Evolutionary conservation across 345 rosid species (phyloP), one percentile per base, ranked within the genome.

Genomic region (Cardamine chenopodiifolia): DNA sequence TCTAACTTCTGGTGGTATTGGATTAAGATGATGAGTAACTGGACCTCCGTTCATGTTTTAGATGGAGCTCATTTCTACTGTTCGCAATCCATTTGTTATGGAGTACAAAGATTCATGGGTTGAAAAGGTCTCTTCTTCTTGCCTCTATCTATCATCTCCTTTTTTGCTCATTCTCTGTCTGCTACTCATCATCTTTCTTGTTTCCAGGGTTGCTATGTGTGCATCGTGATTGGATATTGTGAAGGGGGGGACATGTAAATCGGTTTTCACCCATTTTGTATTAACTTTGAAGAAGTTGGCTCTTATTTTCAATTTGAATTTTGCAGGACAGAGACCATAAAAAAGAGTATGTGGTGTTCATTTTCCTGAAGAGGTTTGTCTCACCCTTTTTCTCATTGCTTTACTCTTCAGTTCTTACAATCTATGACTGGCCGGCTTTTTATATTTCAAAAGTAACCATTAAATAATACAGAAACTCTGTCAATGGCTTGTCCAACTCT

Each of bases 71-170:
- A 90, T 92, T 78, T 95, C 99, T 53, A 87, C 82, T 74, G 90
- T 90, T 29, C 76, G 81, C 14, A 90, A 89, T 81, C 97, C 96
- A 48, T 95, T 92, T 79, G 87, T 95, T 47, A 98, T 95, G 32
- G 96, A 95, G 77, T 95, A 92, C 87, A 95, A 92, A 79, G 99
- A 95, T 76, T 95, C 97, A 48, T 95, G 99, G 97, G 97, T 95
- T 25, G 99, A 95, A 80, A 95, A 85, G 94, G 99, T 89, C 65
- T 72, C 34, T 40, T 45, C 28, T 28, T 15, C 25, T 70, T 39
- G 11, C 59, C 23, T 22, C 70, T 54, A 39, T 39, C 15, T 17
- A 5, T 61, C 50, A 37, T 18, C 18, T 52, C 15, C 15, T 50
- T 52, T 47, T 64, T 45, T 25, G 23, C 34, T 6, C 32, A 13